Conservation (phyloP, 139 green algal species). For the Pleodorina starrii region DNA sequence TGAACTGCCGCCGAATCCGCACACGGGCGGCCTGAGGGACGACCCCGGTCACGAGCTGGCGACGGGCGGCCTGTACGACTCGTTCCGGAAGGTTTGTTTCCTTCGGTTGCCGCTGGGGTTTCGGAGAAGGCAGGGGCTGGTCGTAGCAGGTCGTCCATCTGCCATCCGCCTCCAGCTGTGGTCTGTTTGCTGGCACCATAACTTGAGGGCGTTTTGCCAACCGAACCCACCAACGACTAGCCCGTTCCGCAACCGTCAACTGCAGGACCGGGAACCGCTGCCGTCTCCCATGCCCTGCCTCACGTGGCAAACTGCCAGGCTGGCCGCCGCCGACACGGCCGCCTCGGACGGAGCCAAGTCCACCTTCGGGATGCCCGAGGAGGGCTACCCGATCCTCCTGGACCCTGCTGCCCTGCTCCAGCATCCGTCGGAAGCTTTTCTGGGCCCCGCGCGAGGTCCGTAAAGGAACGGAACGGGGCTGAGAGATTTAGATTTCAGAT, state of each 20-base stretch:
- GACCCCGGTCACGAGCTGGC: conserved; percentile 34
- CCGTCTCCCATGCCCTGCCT: background rate
- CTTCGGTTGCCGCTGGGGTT: too few species aligned
- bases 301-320: too few species aligned
- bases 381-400: conserved; percentile 22
- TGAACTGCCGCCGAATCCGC: background rate
- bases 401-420: background rate
- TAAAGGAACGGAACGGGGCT: too few species aligned
- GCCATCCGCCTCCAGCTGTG: too few species aligned
- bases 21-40: conserved; percentile 16
- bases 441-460: background rate
- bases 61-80: conserved; percentile 39
- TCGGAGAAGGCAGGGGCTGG: too few species aligned
- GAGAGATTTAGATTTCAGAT: too few species aligned
- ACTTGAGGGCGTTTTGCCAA: too few species aligned
- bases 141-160: too few species aligned
- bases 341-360: background rate
- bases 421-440: conserved; percentile 25
- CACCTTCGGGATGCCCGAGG: background rate
- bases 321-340: background rate
- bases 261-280: conserved; percentile 8
- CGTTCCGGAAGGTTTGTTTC: conserved; percentile 36
- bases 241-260: background rate
- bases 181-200: too few species aligned
- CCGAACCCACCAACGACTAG: too few species aligned